These are phyloP conservation scores for Penicillium robsamsonii DNA, from an alignment of 495 filamentous ascomycete species.

Conservation along the genomic window DNA sequence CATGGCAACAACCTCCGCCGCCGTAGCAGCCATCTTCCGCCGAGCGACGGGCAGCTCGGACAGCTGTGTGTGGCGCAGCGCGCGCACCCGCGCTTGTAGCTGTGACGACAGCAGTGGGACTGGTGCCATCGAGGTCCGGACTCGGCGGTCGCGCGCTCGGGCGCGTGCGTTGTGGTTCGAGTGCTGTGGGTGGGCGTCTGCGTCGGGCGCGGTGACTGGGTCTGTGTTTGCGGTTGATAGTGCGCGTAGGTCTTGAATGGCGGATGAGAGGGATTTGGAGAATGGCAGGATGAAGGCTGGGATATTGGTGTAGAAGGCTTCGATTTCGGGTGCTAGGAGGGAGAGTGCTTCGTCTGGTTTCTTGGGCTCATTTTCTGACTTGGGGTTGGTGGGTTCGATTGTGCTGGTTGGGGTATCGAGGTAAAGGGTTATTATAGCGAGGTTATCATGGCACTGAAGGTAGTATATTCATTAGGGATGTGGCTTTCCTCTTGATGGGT, in stretches of 20 bases:
- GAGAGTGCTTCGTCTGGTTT: conserved; percentile 25
- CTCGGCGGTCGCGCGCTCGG: conserved; percentile 31
- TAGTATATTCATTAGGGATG: background rate
- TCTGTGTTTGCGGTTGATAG: conserved; percentile 8
- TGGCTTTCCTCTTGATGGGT: background rate
- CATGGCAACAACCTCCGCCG: conserved; percentile 35
- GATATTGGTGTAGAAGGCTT: conserved; percentile 38
- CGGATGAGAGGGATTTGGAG: conserved; percentile 27
- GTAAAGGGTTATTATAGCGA: conserved; percentile 39
- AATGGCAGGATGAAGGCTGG: conserved; percentile 28
- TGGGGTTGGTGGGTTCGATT: conserved; percentile 23
- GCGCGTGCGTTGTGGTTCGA: conserved; percentile 24
- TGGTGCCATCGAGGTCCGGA: conserved; percentile 25
- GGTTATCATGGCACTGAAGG: conserved; percentile 35
- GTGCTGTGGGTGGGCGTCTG: background rate
- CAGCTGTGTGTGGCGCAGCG: conserved; percentile 32
- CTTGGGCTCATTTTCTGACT: conserved; percentile 13
- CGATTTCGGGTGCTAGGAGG: conserved; percentile 39
- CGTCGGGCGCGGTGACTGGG: conserved; percentile 3
- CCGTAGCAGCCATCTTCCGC: conserved; percentile 37
- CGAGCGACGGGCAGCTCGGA: conserved; percentile 35
- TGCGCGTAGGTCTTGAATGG: conserved; percentile 30
- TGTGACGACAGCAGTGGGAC: conserved; percentile 28
- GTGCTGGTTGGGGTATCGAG: conserved; percentile 33
- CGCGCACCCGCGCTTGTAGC: conserved; percentile 26